phyloP scores from a whole-genome alignment of 2,329 filamentous ascomycete species.

The Clathrospora elynae region DNA sequence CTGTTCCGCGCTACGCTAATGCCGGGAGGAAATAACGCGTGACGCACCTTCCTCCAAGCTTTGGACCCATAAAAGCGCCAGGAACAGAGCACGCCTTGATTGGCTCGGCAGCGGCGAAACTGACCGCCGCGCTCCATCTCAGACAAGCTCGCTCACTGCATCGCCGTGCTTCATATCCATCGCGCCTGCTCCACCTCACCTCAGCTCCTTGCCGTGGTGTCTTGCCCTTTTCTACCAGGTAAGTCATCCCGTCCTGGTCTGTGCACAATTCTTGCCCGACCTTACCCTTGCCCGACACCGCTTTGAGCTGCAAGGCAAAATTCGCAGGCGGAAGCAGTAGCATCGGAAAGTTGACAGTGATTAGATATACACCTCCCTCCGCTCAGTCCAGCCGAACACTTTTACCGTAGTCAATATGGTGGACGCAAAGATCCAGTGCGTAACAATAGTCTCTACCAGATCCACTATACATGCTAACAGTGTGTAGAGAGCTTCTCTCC shows the following conservation, averaged over 20 bases:
- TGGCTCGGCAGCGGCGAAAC: slow-evolving; percentile 32
- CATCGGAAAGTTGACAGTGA: slow-evolving; percentile 28
- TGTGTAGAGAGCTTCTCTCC: slow-evolving; percentile 78
- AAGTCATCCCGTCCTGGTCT: slow-evolving; percentile 26
- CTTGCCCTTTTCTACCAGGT: slow-evolving; percentile 25
- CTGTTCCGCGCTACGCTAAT: slow-evolving; percentile 24
- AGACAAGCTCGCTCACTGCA: slow-evolving; percentile 31
- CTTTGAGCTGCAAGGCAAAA: slow-evolving; percentile 17
- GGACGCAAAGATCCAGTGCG: slow-evolving; percentile 54
- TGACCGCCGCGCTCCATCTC: slow-evolving; percentile 13
- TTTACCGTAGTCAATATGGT: slow-evolving; percentile 27
- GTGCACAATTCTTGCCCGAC: slow-evolving; percentile 26
- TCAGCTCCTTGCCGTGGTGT: slow-evolving; percentile 39
- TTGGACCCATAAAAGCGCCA: slow-evolving; percentile 3
- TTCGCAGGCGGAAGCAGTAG: slow-evolving; percentile 27
- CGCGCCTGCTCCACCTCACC: slow-evolving; percentile 32
- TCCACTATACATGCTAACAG: slow-evolving; percentile 27
- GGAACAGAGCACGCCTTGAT: slow-evolving; percentile 35
- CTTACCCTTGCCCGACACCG: slow-evolving; percentile 16
- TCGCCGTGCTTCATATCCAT: slow-evolving; percentile 28
- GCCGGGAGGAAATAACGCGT: slow-evolving; percentile 24
- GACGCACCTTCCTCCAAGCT: slow-evolving; percentile 23
- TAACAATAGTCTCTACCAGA: background rate
- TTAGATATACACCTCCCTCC: slow-evolving; percentile 5
- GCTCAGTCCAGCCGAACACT: slow-evolving; percentile 1